Evolutionary conservation across 2,329 filamentous ascomycete species (phyloP).

Genomic region (Penicillium sp.): DNA sequence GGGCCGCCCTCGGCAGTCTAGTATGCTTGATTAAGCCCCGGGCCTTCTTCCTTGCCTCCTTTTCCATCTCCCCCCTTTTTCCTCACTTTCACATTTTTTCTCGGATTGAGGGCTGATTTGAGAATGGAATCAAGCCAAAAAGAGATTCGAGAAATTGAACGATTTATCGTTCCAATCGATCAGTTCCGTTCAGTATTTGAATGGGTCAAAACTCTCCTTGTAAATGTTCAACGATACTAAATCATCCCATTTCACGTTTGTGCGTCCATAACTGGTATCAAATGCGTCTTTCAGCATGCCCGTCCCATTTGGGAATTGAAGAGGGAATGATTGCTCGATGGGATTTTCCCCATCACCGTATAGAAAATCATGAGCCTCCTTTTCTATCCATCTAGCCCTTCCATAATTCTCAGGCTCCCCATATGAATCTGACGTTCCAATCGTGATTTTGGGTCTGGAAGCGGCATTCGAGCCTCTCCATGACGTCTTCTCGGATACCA

Average conservation of each 20-base stretch:
- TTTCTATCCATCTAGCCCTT: background rate
- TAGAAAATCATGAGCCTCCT: background rate
- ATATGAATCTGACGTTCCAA: background rate
- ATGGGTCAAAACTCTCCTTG: background rate
- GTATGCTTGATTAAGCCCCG: background rate
- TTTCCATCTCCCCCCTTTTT: background rate
- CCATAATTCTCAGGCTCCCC: background rate
- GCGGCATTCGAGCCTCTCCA: background rate
- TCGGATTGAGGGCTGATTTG: too few relatives aligned
- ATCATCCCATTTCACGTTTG: background rate
- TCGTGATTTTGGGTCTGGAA: background rate
- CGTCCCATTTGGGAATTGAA: background rate
- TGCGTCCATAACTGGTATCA: background rate
- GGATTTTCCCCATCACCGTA: background rate
- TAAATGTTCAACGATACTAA: background rate
- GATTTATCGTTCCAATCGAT: background rate
- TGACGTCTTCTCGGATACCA: background rate
- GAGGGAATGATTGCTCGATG: background rate
- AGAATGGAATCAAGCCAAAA: too few relatives aligned
- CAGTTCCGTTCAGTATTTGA: background rate
- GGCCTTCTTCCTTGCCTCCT: background rate
- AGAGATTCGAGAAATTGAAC: too few relatives aligned
- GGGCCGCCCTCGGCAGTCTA: background rate
- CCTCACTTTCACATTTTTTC: background rate
- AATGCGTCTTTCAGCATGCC: slow-evolving; percentile 4